Evolutionary conservation across 2,329 filamentous ascomycete species (phyloP).

Genomic region (Coleophoma crateriformis): DNA sequence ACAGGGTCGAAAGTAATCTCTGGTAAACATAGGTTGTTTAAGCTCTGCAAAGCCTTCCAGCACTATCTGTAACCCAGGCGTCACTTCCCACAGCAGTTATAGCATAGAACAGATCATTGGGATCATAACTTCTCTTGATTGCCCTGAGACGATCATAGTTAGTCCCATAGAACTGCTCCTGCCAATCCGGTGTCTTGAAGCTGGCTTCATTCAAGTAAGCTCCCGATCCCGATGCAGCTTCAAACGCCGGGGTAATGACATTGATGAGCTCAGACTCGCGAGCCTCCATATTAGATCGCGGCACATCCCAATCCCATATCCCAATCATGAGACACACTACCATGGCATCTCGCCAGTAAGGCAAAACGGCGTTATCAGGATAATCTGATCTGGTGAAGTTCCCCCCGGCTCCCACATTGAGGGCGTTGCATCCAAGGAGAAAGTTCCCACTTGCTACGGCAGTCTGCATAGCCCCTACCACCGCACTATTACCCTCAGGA

Average conservation of each 20-base stretch:
- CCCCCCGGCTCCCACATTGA: not conserved
- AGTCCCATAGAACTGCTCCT: conserved; percentile 36
- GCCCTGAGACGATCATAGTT: conserved; percentile 35
- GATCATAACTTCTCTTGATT: conserved; percentile 45
- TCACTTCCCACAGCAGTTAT: conserved; percentile 43
- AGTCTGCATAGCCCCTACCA: not conserved
- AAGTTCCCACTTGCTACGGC: not conserved
- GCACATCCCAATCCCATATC: conserved; percentile 8
- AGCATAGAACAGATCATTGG: conserved; percentile 37
- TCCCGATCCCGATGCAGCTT: conserved; percentile 32
- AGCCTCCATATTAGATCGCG: conserved; percentile 17
- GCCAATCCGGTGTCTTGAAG: conserved; percentile 29
- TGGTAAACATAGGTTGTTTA: not conserved
- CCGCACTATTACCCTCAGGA: not conserved
- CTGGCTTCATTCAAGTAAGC: conserved; percentile 43
- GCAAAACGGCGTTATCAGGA: conserved; percentile 6
- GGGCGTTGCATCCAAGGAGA: not conserved
- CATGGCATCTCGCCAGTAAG: conserved; percentile 9
- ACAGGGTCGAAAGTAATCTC: no score
- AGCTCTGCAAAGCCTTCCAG: not conserved
- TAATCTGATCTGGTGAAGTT: not conserved
- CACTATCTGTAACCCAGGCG: conserved; percentile 31
- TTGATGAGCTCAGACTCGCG: conserved; percentile 23
- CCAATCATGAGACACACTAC: not conserved
- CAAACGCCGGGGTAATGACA: conserved; percentile 21